Base-by-base conservation (phyloP, 768 basidiomycete species). In the Glaciozyma martinii region DNA sequence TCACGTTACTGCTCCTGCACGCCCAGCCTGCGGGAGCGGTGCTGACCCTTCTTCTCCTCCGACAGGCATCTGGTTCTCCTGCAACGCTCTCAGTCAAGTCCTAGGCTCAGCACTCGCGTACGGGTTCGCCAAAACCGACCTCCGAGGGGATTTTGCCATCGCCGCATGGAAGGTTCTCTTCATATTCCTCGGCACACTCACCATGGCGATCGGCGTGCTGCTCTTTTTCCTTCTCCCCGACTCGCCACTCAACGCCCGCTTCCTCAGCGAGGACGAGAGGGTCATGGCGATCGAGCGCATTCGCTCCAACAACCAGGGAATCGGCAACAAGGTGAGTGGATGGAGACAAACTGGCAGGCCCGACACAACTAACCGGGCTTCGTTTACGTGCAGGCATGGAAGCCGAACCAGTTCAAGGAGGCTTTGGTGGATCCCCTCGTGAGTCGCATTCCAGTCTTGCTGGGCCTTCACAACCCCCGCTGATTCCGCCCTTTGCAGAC, bases 221-320 rank as follows among this genome's bases (percentile, higher is more conserved):
- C 43, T 61, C 25, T 52, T 52, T 29, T 50, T 62, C 61, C 54
- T 62, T 37, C 58, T 65, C 2, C 64, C 64, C 43, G 64, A 66
- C 50, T 57, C 65, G 56, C 60, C 55, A 19, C 47, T 46, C 55
- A 58, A 43, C 25, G 60, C 60, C 4, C 60, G 40, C 55, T 66
- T 47, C 29, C 55, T 66, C 7, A 44, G 40, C 49, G 40, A 52
- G 30, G 32, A 33, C 19, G 65, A 61, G 40, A 54, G 55, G 25
- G 21, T 30, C n/a, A 25, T 61, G 23, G 65, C 60, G 30, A 46
- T 66, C 29, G 60, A 60, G 27, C 55, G 70, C 7, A 66, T 71
- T 23, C 60, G 66, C 12, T 33, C 57, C 23, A 71, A 71, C 60
- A 43, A 69, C 46, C 66, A 59, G 21, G 68, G 68, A 27, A 60